Percentiles rank a stretch among this genome's conserved stretches.
Conservation (phyloP, 768 basidiomycete species). For the Auricularia heimuer region DNA sequence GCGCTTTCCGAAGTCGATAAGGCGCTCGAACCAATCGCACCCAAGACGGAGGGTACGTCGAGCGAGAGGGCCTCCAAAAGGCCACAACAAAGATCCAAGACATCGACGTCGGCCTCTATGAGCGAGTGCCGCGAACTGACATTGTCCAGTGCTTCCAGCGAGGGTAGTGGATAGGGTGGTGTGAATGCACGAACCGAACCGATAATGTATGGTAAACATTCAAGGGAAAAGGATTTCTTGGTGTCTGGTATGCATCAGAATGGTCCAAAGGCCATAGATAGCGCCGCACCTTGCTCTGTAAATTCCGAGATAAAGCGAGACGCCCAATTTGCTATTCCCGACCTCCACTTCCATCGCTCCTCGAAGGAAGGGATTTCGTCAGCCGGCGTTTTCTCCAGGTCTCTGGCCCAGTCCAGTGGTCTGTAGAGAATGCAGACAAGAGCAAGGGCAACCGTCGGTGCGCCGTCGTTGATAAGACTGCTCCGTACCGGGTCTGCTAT, state of each 20-base stretch:
- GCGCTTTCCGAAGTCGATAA: slow-evolving; percentile 22
- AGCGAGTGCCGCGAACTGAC: slow-evolving; percentile 8
- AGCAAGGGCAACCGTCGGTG: slow-evolving; percentile 62
- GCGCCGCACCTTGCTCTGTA: slow-evolving; percentile 4
- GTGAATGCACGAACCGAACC: slow-evolving; percentile 9
- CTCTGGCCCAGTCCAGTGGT: slow-evolving; percentile 31
- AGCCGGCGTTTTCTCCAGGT: slow-evolving; percentile 15
- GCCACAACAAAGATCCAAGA: slow-evolving; percentile 64
- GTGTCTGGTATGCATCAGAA: neutral
- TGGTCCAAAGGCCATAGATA: neutral
- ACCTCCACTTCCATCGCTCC: slow-evolving; percentile 9
- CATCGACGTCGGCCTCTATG: slow-evolving; percentile 47
- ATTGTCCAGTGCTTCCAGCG: slow-evolving; percentile 8
- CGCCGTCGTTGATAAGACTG: slow-evolving; percentile 55
- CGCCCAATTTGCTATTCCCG: slow-evolving; percentile 9
- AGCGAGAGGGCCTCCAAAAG: slow-evolving; percentile 68
- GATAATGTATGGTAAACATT: slow-evolving; percentile 5
- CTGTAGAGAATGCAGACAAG: slow-evolving; percentile 41
- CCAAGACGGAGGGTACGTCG: slow-evolving; percentile 67
- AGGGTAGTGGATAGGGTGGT: slow-evolving; percentile 33
- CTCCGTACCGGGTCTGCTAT: slow-evolving; percentile 58
- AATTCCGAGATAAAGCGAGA: slow-evolving; percentile 8
- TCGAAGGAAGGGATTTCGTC: neutral
- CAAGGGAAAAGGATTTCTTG: neutral
- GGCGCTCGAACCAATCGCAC: slow-evolving; percentile 44